Evolutionary conservation across 202 grass and related monocot genomes (phyloP).

Genomic region (Setaria italica): DNA sequence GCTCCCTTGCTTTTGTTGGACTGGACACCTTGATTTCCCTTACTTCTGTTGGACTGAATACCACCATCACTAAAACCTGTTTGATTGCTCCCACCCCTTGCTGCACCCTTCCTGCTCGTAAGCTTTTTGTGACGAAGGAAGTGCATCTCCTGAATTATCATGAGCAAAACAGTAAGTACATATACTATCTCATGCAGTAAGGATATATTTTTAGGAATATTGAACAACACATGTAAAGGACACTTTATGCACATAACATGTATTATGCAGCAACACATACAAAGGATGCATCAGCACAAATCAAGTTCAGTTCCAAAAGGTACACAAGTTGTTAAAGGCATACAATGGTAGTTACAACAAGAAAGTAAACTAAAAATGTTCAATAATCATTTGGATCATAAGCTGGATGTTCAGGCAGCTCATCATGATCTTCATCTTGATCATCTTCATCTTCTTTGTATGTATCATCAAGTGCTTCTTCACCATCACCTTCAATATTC

Average conservation of each 20-base stretch:
- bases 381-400: conserved; percentile 5
- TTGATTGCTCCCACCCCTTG: background rate
- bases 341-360: background rate
- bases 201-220: background rate
- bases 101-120: background rate
- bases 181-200: background rate
- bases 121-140: background rate
- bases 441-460: too few species aligned
- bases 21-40: too few species aligned
- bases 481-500: too few species aligned
- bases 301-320: background rate
- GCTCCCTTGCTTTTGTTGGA: too few species aligned
- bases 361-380: background rate
- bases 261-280: too few species aligned
- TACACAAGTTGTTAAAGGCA: background rate
- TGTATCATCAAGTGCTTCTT: too few species aligned
- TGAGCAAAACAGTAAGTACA: background rate
- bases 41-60: background rate
- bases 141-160: background rate
- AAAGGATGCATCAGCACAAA: background rate
- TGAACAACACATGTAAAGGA: too few species aligned
- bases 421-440: background rate
- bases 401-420: background rate
- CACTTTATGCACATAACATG: too few species aligned
- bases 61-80: background rate